Conservation (phyloP, 139 green algal species). For the Picochlorum sp. region DNA sequence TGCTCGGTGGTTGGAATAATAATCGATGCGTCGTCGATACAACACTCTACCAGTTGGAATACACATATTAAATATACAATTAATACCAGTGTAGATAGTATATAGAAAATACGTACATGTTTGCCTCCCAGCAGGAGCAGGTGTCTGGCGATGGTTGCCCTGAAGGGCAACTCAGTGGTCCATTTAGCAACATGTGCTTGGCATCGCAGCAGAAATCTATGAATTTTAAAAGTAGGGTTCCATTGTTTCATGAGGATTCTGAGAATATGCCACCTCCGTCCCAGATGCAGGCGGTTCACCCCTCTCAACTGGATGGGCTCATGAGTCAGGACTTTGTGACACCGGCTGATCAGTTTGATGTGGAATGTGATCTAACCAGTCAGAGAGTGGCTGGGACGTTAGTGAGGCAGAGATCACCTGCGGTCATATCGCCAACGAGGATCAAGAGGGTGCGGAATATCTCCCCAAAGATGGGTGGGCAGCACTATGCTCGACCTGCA, state of each 20-base stretch:
- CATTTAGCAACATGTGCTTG: constrained; percentile 24
- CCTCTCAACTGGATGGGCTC: neutral
- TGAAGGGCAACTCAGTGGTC: constrained; percentile 8
- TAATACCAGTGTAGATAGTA: too few relatives aligned
- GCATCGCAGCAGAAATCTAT: neutral
- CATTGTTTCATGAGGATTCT: too few relatives aligned
- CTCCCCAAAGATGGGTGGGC: neutral
- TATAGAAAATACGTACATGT: too few relatives aligned
- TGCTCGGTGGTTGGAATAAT: too few relatives aligned
- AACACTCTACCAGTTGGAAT: too few relatives aligned
- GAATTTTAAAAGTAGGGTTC: too few relatives aligned
- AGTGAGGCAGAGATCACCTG: constrained; percentile 19
- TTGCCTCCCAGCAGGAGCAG: too few relatives aligned
- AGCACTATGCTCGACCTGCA: neutral
- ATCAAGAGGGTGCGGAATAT: constrained; percentile 34
- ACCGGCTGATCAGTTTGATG: constrained; percentile 35
- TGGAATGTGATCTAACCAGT: constrained; percentile 5
- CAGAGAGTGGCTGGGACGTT: neutral
- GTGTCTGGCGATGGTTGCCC: too few relatives aligned
- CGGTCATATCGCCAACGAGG: constrained; percentile 28
- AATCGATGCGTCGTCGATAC: too few relatives aligned
- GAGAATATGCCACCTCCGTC: too few relatives aligned
- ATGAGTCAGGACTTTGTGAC: constrained; percentile 49
- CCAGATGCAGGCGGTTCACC: too few relatives aligned
- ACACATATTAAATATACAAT: too few relatives aligned